phyloP scores from a whole-genome alignment of 176 grass and related monocot species.

The Aegilops umbellulata region DNA sequence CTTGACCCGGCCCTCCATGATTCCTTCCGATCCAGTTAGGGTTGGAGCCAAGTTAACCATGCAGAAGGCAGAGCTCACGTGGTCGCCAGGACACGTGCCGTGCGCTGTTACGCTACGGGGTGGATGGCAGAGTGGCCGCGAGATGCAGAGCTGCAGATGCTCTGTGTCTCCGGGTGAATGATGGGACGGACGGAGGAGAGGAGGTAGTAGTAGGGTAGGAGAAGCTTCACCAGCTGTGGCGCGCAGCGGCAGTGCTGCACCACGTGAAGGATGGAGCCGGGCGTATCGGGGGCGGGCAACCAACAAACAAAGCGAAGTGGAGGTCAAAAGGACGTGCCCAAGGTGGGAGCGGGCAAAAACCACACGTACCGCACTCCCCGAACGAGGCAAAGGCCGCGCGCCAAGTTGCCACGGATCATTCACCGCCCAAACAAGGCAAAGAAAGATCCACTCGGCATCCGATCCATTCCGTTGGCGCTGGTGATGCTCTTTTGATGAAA shows the following conservation, averaged over 20 bases:
- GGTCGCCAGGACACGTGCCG: background rate
- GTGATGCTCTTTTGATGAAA: background rate
- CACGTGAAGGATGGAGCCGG: background rate
- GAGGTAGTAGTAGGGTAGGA: background rate
- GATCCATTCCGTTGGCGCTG: background rate
- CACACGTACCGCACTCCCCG: background rate
- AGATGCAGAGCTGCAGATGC: background rate
- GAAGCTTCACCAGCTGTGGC: constrained; percentile 2
- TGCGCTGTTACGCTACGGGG: background rate
- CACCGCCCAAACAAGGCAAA: background rate
- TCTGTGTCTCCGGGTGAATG: background rate
- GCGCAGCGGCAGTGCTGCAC: background rate
- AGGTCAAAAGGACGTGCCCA: background rate
- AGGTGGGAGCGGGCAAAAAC: no score
- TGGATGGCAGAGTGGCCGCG: background rate
- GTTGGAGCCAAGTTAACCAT: background rate
- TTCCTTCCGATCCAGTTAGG: background rate
- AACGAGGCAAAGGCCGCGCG: background rate
- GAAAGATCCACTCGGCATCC: background rate
- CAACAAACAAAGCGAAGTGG: background rate
- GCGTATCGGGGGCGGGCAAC: background rate
- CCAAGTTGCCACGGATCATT: background rate
- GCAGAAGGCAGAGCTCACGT: background rate
- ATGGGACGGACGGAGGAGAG: background rate
- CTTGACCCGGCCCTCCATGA: background rate